These are phyloP conservation scores for Actinidia arguta DNA, from an alignment of 179 eudicot genomes.

Conservation along the genomic window DNA sequence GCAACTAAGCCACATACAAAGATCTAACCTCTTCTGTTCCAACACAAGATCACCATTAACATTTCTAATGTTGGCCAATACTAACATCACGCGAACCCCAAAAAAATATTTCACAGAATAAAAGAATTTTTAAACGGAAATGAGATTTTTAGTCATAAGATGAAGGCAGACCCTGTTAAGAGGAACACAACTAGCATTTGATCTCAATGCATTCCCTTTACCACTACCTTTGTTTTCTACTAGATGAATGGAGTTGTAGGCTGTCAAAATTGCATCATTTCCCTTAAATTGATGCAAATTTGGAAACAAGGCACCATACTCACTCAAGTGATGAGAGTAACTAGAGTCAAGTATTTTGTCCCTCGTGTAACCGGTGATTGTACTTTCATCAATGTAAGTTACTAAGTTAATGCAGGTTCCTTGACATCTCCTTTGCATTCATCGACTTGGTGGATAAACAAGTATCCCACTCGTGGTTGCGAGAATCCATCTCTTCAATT, in stretches of 20 bases:
- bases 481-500: background rate
- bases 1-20: background rate
- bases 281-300: background rate
- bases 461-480: constrained; percentile 16
- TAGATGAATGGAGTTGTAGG: constrained; percentile 8
- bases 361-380: background rate
- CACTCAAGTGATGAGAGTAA: constrained; percentile 12
- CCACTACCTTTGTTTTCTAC: constrained; percentile 1
- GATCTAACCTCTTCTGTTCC: background rate
- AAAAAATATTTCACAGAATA: constrained; percentile 13
- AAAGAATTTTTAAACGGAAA: background rate
- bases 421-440: background rate
- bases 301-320: constrained; percentile 1
- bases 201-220: background rate
- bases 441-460: constrained; percentile 14
- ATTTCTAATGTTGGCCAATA: constrained; percentile 2
- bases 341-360: constrained; percentile 16
- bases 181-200: background rate
- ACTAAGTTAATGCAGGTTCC: background rate
- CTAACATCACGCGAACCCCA: constrained; percentile 14
- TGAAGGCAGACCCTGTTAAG: constrained; percentile 26
- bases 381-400: background rate
- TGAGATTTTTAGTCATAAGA: constrained; percentile 15
- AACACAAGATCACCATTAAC: background rate
- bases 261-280: background rate